Evolutionary conservation across 768 basidiomycete genomes (phyloP).

Genomic region (Boletus rufocinnamomeus): DNA sequence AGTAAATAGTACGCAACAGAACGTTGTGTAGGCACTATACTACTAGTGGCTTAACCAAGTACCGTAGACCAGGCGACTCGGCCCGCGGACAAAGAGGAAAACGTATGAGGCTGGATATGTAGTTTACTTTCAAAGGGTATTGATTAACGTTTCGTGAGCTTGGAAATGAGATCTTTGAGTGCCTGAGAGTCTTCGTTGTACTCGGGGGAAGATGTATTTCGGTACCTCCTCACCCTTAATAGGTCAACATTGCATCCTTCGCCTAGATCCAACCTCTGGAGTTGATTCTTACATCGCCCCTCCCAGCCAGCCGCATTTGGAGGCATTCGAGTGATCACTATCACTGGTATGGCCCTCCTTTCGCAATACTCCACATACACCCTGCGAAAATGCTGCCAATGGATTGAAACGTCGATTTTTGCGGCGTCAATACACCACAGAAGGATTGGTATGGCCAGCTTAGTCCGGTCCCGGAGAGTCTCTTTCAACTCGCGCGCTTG

Average conservation of each 20-base stretch:
- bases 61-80: slow-evolving; percentile 1
- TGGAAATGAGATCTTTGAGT: slow-evolving; percentile 18
- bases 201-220: slow-evolving; percentile 1
- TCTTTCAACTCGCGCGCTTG: slow-evolving; percentile 25
- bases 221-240: slow-evolving; percentile 16
- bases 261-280: slow-evolving; percentile 13
- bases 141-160: not conserved
- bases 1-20: not conserved
- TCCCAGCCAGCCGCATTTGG: slow-evolving; percentile 10
- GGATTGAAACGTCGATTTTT: slow-evolving; percentile 16
- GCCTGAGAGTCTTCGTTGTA: slow-evolving; percentile 21
- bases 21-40: not conserved
- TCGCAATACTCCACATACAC: slow-evolving; percentile 29
- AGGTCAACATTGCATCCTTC: not conserved
- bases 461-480: slow-evolving; percentile 11
- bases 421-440: slow-evolving; percentile 31
- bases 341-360: slow-evolving; percentile 19
- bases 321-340: slow-evolving; percentile 23
- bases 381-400: slow-evolving; percentile 25
- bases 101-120: not conserved
- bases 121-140: slow-evolving; percentile 1
- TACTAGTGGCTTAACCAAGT: not conserved
- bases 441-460: slow-evolving; percentile 15
- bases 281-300: slow-evolving; percentile 13
- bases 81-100: not conserved